Percentiles rank a stretch among this genome's conserved stretches.
These are phyloP conservation scores for Podospora bellae-mahoneyi DNA, from an alignment of 495 filamentous ascomycete genomes.

Conservation along the genomic window DNA sequence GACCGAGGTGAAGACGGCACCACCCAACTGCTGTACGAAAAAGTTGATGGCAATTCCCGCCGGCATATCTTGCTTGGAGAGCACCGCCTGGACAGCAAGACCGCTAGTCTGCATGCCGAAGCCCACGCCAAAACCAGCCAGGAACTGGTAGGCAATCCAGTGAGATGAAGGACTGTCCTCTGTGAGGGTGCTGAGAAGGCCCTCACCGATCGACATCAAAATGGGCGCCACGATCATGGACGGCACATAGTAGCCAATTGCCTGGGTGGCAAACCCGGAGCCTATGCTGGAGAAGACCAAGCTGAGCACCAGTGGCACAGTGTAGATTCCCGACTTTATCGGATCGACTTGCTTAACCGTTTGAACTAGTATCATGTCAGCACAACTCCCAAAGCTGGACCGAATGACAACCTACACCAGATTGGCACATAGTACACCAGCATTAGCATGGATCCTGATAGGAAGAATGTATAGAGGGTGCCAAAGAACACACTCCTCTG, in stretches of 20 bases:
- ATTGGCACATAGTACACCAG: constrained; percentile 65
- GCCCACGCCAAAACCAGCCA: constrained; percentile 70
- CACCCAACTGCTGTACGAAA: constrained; percentile 64
- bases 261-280: constrained; percentile 51
- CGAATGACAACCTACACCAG: constrained; percentile 60
- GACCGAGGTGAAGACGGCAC: constrained; percentile 62
- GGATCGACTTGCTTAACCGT: constrained; percentile 58
- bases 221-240: constrained; percentile 56
- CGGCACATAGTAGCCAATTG: constrained; percentile 66
- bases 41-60: constrained; percentile 63
- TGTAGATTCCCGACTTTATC: constrained; percentile 57
- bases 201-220: constrained; percentile 63
- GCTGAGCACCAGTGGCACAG: constrained; percentile 56
- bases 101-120: constrained; percentile 66
- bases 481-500: constrained; percentile 69
- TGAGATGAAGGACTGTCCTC: constrained; percentile 47
- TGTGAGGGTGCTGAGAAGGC: constrained; percentile 64
- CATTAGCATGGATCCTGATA: constrained; percentile 67
- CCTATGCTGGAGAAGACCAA: constrained; percentile 47
- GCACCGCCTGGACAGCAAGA: constrained; percentile 61
- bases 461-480: constrained; percentile 54
- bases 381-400: constrained; percentile 21
- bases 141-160: constrained; percentile 72
- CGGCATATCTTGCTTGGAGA: constrained; percentile 55
- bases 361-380: constrained; percentile 62